Percentiles rank a stretch among this genome's conserved stretches.
Evolutionary conservation across 768 basidiomycete species (phyloP).

Genomic region (Lentinula edodes): DNA sequence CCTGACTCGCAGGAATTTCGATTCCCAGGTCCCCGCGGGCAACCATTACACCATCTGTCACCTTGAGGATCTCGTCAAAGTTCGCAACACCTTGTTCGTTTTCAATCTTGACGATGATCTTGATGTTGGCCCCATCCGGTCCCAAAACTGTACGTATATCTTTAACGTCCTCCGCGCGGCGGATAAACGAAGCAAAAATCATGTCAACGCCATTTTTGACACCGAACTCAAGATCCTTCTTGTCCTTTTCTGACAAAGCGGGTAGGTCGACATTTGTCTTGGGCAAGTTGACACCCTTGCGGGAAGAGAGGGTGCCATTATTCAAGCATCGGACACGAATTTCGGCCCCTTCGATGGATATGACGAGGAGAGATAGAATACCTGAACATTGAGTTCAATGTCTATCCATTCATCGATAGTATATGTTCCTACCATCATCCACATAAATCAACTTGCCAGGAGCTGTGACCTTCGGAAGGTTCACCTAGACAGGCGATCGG

Average conservation of each 20-base stretch:
- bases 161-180: conserved; percentile 87
- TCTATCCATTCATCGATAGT: background rate
- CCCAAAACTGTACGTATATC: conserved; percentile 94
- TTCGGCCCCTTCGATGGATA: conserved; percentile 77
- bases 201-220: conserved; percentile 98
- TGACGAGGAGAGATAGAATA: conserved; percentile 89
- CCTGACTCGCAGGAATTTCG: conserved; percentile 98
- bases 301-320: conserved; percentile 88
- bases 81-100: conserved; percentile 99
- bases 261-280: conserved; percentile 98
- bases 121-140: conserved; percentile 91
- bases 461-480: conserved; percentile 91
- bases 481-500: conserved; percentile 43
- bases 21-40: conserved; percentile 99
- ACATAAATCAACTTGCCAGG: conserved; percentile 98
- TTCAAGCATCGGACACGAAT: conserved; percentile 86
- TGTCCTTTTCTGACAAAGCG: conserved; percentile 97
- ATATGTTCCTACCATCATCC: conserved; percentile 69
- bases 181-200: conserved; percentile 99
- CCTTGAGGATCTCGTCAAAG: conserved; percentile 97
- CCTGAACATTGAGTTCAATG: conserved; percentile 29
- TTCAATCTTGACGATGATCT: conserved; percentile 99
- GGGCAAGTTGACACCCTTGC: conserved; percentile 99
- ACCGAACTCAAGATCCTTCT: conserved; percentile 89
- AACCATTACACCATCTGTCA: conserved; percentile 98